A percentile compares a stretch with the other conserved stretches of the same genome.
phyloP scores from a whole-genome alignment of 345 rosid genomes.

The Camelina laxa region DNA sequence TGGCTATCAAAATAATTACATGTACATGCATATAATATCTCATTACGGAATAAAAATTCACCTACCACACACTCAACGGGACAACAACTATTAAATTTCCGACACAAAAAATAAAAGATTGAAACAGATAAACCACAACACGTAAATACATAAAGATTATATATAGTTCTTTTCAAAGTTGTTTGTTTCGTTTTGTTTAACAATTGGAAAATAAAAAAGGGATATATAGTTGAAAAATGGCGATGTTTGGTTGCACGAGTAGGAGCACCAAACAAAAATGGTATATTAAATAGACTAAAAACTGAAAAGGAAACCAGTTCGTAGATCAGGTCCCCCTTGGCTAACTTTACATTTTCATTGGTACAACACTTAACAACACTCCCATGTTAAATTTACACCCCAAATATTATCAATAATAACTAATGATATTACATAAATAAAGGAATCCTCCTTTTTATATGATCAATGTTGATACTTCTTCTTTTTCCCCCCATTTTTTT shows the following conservation, averaged over 20 bases:
- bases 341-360: conserved; percentile 46
- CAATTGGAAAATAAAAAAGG: neutral
- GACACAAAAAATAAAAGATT: conserved; percentile 18
- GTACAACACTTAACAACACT: conserved; percentile 43
- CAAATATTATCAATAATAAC: conserved; percentile 7
- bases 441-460: conserved; percentile 32
- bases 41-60: conserved; percentile 19
- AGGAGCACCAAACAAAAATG: conserved; percentile 44
- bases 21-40: conserved; percentile 12
- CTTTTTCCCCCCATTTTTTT: conserved; percentile 1
- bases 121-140: conserved; percentile 15
- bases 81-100: conserved; percentile 16
- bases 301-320: conserved; percentile 39
- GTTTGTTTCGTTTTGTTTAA: neutral
- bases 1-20: conserved; percentile 3
- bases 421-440: neutral
- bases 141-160: conserved; percentile 20
- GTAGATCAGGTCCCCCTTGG: conserved; percentile 39
- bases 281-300: conserved; percentile 40
- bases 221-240: conserved; percentile 28
- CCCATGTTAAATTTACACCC: conserved; percentile 33
- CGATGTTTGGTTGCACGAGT: conserved; percentile 44
- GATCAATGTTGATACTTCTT: conserved; percentile 25
- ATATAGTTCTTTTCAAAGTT: too few relatives aligned
- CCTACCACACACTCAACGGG: conserved; percentile 24